Evolutionary conservation across 164 flowering plant species (phyloP).

Genomic region (Tetracentron sinense): DNA sequence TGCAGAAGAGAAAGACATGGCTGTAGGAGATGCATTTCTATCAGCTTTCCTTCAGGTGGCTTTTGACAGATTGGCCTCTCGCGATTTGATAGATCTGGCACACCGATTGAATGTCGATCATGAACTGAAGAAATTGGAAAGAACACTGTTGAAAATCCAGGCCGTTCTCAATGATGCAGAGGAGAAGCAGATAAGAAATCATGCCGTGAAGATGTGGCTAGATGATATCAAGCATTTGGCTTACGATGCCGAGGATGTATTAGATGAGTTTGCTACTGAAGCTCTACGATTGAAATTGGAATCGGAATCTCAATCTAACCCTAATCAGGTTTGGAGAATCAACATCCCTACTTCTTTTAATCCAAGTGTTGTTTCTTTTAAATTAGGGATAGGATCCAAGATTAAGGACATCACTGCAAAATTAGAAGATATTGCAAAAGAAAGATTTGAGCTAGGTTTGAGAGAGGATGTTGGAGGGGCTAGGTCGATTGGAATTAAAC

Average conservation of each 20-base stretch:
- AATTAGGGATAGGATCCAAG: too few species aligned
- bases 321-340: too few species aligned
- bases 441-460: too few species aligned
- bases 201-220: not conserved
- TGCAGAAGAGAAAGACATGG: too few species aligned
- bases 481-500: too few species aligned
- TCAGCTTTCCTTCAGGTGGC: not conserved
- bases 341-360: not conserved
- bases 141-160: not conserved
- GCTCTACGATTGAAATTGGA: too few species aligned
- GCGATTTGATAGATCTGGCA: not conserved
- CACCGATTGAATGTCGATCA: not conserved
- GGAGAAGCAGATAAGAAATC: slow-evolving; percentile 1
- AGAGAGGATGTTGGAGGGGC: too few species aligned
- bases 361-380: too few species aligned
- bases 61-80: slow-evolving; percentile 1
- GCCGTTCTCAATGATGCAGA: not conserved
- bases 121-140: not conserved
- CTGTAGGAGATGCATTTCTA: not conserved
- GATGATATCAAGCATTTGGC: not conserved
- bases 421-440: too few species aligned
- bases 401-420: too few species aligned
- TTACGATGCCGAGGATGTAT: not conserved
- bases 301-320: too few species aligned
- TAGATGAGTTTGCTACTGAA: not conserved